phyloP scores from a whole-genome alignment of 1,284 basidiomycete genomes.

The Uromyces viciae-fabae region DNA sequence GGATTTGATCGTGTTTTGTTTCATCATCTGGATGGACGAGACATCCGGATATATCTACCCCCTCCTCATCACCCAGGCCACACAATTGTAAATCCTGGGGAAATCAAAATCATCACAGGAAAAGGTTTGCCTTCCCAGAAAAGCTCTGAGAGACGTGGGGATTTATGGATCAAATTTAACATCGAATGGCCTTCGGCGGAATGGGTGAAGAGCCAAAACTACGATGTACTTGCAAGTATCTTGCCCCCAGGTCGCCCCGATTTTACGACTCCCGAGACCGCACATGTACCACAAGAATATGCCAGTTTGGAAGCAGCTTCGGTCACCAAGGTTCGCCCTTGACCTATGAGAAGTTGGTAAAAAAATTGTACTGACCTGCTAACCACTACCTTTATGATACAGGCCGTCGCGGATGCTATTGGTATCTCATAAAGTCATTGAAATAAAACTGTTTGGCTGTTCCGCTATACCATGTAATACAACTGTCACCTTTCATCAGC shows the following conservation, averaged over 20 bases:
- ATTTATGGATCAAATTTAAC: constrained; percentile 73
- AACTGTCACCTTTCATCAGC: too few species aligned
- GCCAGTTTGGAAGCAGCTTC: not conserved
- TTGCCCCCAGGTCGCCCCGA: constrained; percentile 13
- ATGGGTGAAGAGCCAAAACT: constrained; percentile 61
- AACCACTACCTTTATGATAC: too few species aligned
- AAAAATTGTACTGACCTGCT: too few species aligned
- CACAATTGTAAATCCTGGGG: constrained; percentile 70
- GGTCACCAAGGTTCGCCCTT: not conserved
- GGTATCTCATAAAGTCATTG: too few species aligned
- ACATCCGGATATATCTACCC: constrained; percentile 69
- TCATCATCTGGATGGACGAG: constrained; percentile 82
- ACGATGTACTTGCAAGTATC: not conserved
- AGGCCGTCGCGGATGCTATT: too few species aligned
- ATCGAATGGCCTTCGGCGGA: constrained; percentile 76
- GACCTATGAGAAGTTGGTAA: too few species aligned
- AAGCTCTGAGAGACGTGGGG: constrained; percentile 67
- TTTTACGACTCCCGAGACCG: not conserved
- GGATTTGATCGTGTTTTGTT: constrained; percentile 82
- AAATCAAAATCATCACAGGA: constrained; percentile 68
- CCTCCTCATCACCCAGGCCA: constrained; percentile 57
- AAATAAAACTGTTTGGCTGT: too few species aligned
- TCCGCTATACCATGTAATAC: too few species aligned
- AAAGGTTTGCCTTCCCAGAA: constrained; percentile 74
- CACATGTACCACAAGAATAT: constrained; percentile 13